Evolutionary conservation across 176 grass and related monocot species (phyloP).

Genomic region (Juncus effusus): DNA sequence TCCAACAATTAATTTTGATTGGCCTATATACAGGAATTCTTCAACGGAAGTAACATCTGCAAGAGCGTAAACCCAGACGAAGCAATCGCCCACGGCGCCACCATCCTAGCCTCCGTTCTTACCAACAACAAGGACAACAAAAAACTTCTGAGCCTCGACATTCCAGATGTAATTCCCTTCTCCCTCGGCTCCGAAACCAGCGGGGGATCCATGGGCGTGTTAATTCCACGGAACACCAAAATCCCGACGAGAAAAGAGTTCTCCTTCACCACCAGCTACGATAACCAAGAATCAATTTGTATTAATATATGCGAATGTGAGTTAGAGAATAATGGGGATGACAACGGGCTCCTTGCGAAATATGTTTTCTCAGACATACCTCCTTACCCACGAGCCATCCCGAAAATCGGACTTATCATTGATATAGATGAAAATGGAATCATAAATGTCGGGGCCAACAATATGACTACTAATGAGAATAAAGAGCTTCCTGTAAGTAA

Average conservation of each 20-base stretch:
- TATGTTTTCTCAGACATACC: conserved; percentile 5
- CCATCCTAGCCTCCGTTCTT: conserved; percentile 63
- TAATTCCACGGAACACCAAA: conserved; percentile 80
- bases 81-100: conserved; percentile 66
- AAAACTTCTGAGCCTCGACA: conserved; percentile 62
- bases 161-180: conserved; percentile 72
- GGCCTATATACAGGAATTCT: conserved; percentile 46
- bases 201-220: conserved; percentile 49
- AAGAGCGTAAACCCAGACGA: conserved; percentile 96
- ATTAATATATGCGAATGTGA: conserved; percentile 89
- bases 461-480: not conserved
- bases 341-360: conserved; percentile 68
- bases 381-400: not conserved
- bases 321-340: conserved; percentile 51
- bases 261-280: conserved; percentile 66
- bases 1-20: no score
- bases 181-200: conserved; percentile 72
- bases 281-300: conserved; percentile 65
- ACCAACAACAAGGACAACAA: conserved; percentile 58
- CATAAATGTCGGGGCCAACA: not conserved
- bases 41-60: conserved; percentile 85
- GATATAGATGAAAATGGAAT: conserved; percentile 14
- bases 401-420: not conserved
- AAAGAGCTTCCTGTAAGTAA: not conserved
- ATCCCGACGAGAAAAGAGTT: conserved; percentile 81